Percentiles rank a stretch among this genome's conserved stretches.
Evolutionary conservation across 805 yeast genomes (phyloP).

Genomic region (Myxozyma neotropica): DNA sequence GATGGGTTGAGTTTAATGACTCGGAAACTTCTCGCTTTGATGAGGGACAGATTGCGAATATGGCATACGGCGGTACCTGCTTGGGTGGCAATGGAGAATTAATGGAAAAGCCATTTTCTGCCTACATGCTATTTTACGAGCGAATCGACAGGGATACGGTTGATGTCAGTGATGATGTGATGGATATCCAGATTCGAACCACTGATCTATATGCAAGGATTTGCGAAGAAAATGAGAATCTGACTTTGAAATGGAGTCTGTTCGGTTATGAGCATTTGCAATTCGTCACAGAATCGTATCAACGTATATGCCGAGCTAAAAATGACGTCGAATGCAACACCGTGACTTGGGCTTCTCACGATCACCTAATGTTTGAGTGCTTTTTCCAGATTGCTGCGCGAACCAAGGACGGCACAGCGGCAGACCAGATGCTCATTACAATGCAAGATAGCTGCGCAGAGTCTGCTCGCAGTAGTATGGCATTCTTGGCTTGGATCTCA

Average conservation of each 20-base stretch:
- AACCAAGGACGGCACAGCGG: constrained; percentile 6
- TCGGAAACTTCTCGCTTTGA: constrained; percentile 27
- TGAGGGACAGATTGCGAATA: constrained; percentile 12
- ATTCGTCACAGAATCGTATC: constrained; percentile 14
- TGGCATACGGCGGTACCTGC: constrained; percentile 25
- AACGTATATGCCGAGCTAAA: neutral
- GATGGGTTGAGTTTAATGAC: constrained; percentile 33
- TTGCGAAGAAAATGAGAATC: constrained; percentile 17
- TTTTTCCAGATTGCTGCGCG: constrained; percentile 21
- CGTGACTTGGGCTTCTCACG: constrained; percentile 5
- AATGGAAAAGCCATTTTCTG: constrained; percentile 27
- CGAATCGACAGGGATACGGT: constrained; percentile 13
- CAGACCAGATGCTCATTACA: constrained; percentile 2
- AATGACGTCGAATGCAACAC: neutral
- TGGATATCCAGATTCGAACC: neutral
- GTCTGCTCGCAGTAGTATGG: constrained; percentile 3
- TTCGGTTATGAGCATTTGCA: constrained; percentile 21
- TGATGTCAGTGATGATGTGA: neutral
- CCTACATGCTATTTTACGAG: constrained; percentile 33
- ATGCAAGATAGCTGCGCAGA: constrained; percentile 6
- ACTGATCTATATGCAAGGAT: constrained; percentile 4
- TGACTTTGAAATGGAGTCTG: constrained; percentile 10
- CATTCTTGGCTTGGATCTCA: constrained; percentile 23
- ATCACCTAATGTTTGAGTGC: constrained; percentile 20
- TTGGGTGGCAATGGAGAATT: constrained; percentile 5